A percentile compares a stretch with the other conserved stretches of the same genome.
Conservation (phyloP, 225 moss, liverwort and hornwort species). For the Straminergon stramineum region DNA sequence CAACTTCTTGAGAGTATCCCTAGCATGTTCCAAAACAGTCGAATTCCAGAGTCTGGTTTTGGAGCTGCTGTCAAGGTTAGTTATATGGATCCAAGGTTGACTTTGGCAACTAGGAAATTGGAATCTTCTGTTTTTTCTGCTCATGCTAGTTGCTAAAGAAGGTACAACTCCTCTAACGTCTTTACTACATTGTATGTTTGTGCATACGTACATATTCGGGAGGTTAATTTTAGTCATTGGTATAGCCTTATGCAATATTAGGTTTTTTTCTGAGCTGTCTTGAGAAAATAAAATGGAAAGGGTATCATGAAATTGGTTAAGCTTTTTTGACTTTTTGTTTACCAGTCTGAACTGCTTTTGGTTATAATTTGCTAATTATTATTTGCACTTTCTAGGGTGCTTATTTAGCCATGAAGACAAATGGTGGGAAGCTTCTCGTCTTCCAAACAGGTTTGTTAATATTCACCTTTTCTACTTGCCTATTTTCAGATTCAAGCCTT, state of each 20-base stretch:
- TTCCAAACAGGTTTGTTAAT: constrained; percentile 70
- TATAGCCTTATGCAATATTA: not conserved
- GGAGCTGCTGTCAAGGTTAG: constrained; percentile 91
- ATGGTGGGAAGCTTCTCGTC: constrained; percentile 90
- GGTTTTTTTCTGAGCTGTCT: not conserved
- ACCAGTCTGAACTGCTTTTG: not conserved
- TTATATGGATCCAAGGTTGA: not conserved
- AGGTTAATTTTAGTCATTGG: not conserved
- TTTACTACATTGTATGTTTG: not conserved
- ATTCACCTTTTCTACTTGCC: not conserved
- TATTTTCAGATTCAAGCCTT: not conserved
- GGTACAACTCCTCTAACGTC: not conserved
- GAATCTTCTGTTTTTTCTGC: not conserved
- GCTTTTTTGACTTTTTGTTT: not conserved
- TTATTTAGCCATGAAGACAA: constrained; percentile 79
- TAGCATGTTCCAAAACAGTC: constrained; percentile 85
- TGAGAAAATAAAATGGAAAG: not conserved
- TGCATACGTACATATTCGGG: not conserved
- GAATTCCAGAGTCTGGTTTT: constrained; percentile 79
- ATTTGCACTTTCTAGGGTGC: constrained; percentile 52
- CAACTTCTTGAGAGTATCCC: constrained; percentile 87
- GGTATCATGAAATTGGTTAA: not conserved
- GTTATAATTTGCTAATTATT: not conserved
- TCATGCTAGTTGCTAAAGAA: not conserved
- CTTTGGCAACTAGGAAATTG: not conserved